phyloP scores from a whole-genome alignment of 345 rosid genomes.

The Pistacia vera region DNA sequence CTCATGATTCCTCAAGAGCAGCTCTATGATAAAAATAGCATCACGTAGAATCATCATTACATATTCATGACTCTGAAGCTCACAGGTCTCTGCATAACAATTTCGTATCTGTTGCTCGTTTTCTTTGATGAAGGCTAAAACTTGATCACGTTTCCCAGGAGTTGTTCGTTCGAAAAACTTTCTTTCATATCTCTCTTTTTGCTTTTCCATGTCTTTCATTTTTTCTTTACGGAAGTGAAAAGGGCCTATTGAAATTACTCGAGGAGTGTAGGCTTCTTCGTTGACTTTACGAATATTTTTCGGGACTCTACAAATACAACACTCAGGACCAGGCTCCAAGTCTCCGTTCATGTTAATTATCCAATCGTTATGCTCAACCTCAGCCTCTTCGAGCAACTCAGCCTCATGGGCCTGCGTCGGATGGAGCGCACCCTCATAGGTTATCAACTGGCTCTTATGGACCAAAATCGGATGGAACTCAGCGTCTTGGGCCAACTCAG shows the following conservation, averaged over 20 bases:
- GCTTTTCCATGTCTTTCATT: not conserved
- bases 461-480: too few relatives aligned
- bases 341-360: too few relatives aligned
- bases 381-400: too few relatives aligned
- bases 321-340: too few relatives aligned
- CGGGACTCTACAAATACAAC: not conserved
- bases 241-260: not conserved
- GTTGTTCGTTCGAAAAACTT: not conserved
- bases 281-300: not conserved
- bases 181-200: not conserved
- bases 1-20: not conserved
- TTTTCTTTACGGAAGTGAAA: not conserved
- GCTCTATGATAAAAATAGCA: not conserved
- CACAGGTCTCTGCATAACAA: not conserved
- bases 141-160: not conserved
- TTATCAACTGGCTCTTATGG: too few relatives aligned
- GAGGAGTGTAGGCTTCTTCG: not conserved
- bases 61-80: not conserved
- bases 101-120: not conserved
- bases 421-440: too few relatives aligned
- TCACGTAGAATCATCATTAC: not conserved
- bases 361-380: too few relatives aligned
- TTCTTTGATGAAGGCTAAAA: fast-evolving
- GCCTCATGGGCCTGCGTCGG: too few relatives aligned
- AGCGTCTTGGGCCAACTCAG: too few relatives aligned